Percentiles rank a stretch among this genome's conserved stretches.
These are phyloP conservation scores for Ajuga reptans DNA, from an alignment of 305 asterid genomes.

Conservation along the genomic window DNA sequence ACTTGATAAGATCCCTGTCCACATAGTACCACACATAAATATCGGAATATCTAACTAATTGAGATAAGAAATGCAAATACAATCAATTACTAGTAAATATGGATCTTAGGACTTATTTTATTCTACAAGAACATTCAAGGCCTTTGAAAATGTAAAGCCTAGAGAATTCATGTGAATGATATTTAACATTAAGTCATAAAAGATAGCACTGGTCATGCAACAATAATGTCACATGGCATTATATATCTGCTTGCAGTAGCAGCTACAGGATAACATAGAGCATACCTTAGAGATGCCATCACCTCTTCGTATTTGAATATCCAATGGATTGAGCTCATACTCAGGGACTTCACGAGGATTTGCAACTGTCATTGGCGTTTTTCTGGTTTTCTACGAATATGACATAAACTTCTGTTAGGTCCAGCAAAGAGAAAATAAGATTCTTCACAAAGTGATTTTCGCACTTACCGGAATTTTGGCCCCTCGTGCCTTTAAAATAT, in stretches of 20 bases:
- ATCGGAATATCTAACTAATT: background rate
- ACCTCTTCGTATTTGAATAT: constrained; percentile 80
- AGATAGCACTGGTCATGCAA: background rate
- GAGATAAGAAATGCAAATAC: constrained; percentile 7
- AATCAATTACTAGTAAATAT: background rate
- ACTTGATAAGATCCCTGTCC: constrained; percentile 88
- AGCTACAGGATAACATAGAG: constrained; percentile 20
- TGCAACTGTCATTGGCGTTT: constrained; percentile 90
- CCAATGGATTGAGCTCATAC: constrained; percentile 89
- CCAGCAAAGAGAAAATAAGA: constrained; percentile 20
- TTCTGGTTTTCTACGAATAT: constrained; percentile 76
- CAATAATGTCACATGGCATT: background rate
- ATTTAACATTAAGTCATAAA: background rate
- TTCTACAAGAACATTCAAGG: background rate
- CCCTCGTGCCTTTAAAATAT: constrained; percentile 88
- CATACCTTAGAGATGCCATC: constrained; percentile 91
- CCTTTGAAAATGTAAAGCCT: background rate
- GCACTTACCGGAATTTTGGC: constrained; percentile 74
- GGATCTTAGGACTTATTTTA: constrained; percentile 3
- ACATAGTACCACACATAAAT: constrained; percentile 15
- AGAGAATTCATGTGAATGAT: background rate
- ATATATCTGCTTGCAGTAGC: constrained; percentile 12
- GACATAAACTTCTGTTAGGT: constrained; percentile 24
- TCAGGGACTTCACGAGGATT: constrained; percentile 98
- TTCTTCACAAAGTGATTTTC: constrained; percentile 15